Base-by-base conservation (phyloP, 2,329 filamentous ascomycete species). In the Phialophora tarda region DNA sequence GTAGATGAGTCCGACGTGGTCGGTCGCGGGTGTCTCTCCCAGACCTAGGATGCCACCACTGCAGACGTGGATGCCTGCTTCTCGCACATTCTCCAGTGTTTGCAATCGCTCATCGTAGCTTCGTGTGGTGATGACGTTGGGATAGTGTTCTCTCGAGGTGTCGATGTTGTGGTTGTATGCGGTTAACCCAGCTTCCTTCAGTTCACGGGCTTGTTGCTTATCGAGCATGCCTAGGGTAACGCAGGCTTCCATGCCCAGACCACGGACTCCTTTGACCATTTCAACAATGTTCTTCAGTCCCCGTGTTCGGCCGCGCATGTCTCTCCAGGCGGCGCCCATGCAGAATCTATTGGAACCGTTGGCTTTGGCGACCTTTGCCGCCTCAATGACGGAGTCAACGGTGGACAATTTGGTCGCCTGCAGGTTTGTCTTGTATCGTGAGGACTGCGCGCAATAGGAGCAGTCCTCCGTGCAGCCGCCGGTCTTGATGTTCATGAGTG, bases 151-250 rank as follows among this genome's bases (percentile, higher is more conserved):
- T 72, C 93, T 86, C 63, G 89, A 92, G 1, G 93, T 97, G 79
- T 97, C 93, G 71, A 97, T 85, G 76, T 97, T 97, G 83, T 97
- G 93, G 80, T 97, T 97, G 80, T 97, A 96, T 0, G 93, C 93
- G 17, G 93, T 96, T 73, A 97, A 80, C 0, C 93, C 93, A 0
- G 92, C 93, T 1, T 88, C 87, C 76, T 92, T 93, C 71, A 97
- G 85, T 80, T 95, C 91, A 74, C 86, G 86, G 30, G 93, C 93
- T 82, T 96, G 92, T 71, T 84, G 82, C 5, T 83, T 85, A 77
- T 96, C 91, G 73, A 97, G 92, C 93, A 96, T 96, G 72, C 93
- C 93, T 23, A 97, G 84, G 1, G 93, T 97, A n/a, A 97, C 93
- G 77, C 93, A 97, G 7, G 88, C 89, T 78, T 97, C 93, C 91